A percentile compares a stretch with the other conserved stretches of the same genome.
Conservation (phyloP, 2,329 filamentous ascomycete species). For the Colletotrichum musae region DNA sequence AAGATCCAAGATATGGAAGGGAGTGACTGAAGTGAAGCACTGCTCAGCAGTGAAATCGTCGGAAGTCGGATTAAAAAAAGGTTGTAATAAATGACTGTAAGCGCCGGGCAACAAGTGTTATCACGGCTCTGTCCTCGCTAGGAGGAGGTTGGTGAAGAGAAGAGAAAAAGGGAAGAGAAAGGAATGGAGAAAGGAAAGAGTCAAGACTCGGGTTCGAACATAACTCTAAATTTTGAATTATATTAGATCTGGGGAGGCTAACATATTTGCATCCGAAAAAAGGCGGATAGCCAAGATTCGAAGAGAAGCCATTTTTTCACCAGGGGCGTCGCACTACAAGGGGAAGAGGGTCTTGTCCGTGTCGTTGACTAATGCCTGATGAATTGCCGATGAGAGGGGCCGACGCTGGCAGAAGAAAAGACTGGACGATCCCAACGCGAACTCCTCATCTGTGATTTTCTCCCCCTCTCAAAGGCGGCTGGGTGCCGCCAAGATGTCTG, state of each 20-base stretch:
- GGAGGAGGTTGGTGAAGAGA: constrained; percentile 20
- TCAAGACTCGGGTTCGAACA: neutral
- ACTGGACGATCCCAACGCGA: constrained; percentile 9
- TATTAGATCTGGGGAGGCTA: constrained; percentile 19
- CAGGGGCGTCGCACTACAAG: neutral
- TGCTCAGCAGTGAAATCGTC: constrained; percentile 32
- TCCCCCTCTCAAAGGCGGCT: neutral
- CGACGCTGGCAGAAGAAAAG: neutral
- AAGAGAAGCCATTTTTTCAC: constrained; percentile 14
- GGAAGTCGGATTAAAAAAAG: constrained; percentile 14
- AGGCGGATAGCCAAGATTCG: constrained; percentile 18
- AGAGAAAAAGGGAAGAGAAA: constrained; percentile 4
- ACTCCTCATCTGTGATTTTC: neutral
- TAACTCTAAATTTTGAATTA: constrained; percentile 39
- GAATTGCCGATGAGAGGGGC: constrained; percentile 17
- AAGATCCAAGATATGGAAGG: neutral
- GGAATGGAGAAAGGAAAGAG: constrained; percentile 13
- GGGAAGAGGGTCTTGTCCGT: neutral
- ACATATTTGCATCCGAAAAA: constrained; percentile 24
- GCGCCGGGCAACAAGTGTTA: constrained; percentile 17
- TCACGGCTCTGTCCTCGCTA: constrained; percentile 32
- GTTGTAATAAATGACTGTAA: constrained; percentile 36
- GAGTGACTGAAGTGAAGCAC: constrained; percentile 31
- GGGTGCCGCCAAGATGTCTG: constrained; percentile 36
- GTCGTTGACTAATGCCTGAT: constrained; percentile 20